Evolutionary conservation across 345 rosid species (phyloP).

Genomic region (Populus euphratica): DNA sequence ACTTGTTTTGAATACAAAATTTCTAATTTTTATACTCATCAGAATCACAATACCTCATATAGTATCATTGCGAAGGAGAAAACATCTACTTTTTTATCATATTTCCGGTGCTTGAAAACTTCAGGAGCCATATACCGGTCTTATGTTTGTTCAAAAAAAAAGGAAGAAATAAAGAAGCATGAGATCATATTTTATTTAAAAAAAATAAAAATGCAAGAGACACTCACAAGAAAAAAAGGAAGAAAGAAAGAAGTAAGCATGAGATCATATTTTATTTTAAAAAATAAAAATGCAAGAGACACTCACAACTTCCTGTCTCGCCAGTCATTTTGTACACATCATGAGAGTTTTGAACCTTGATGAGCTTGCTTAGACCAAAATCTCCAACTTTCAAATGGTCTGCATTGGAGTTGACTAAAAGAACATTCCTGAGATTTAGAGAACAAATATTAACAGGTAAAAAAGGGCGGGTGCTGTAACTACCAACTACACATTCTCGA

Average conservation of each 20-base stretch:
- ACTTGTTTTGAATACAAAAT: constrained; percentile 13
- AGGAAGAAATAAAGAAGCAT: constrained; percentile 19
- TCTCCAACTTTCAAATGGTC: constrained; percentile 98
- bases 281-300: constrained; percentile 12
- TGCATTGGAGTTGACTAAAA: constrained; percentile 85
- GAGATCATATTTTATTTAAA: constrained; percentile 5
- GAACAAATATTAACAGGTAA: constrained; percentile 9
- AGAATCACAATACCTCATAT: constrained; percentile 58
- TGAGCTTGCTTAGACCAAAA: constrained; percentile 97
- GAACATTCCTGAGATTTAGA: constrained; percentile 72
- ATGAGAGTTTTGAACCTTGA: constrained; percentile 91
- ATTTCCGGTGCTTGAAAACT: constrained; percentile 92
- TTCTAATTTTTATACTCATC: background rate
- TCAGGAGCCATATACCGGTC: constrained; percentile 99
- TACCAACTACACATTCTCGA: background rate
- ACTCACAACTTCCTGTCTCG: constrained; percentile 98
- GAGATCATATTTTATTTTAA: constrained; percentile 4
- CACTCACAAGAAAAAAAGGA: constrained; percentile 52
- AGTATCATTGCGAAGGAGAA: constrained; percentile 98
- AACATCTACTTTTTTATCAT: constrained; percentile 98
- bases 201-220: constrained; percentile 12
- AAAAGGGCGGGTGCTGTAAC: background rate
- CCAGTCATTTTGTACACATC: constrained; percentile 99
- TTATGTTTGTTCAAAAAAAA: constrained; percentile 32
- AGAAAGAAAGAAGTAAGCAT: constrained; percentile 19